Percentiles rank a stretch among this genome's conserved stretches.
These are phyloP conservation scores for Ogataea pini DNA, from an alignment of 805 yeast genomes.

Conservation along the genomic window DNA sequence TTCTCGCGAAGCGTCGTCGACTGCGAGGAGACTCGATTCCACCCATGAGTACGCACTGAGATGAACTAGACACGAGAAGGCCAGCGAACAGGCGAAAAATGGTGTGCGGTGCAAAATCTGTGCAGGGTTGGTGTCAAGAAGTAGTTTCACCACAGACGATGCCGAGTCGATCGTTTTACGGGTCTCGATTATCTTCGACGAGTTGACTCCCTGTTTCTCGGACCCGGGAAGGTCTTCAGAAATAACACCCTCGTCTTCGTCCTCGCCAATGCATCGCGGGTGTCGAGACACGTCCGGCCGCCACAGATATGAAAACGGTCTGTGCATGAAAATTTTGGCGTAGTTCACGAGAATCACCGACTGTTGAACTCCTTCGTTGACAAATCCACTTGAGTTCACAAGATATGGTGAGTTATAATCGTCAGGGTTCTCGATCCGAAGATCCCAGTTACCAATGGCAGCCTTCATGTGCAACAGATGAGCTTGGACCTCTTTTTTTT, in stretches of 20 bases:
- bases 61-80: slow-evolving; percentile 53
- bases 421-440: slow-evolving; percentile 46
- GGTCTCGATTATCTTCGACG: slow-evolving; percentile 51
- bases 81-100: slow-evolving; percentile 52
- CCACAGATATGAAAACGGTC: slow-evolving; percentile 56
- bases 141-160: slow-evolving; percentile 45
- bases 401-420: slow-evolving; percentile 44
- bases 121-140: slow-evolving; percentile 49
- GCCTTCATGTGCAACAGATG: slow-evolving; percentile 44
- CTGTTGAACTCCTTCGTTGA: slow-evolving; percentile 57
- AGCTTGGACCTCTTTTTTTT: slow-evolving; percentile 39
- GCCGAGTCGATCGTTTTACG: slow-evolving; percentile 57
- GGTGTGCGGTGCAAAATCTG: slow-evolving; percentile 49
- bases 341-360: slow-evolving; percentile 48
- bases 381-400: slow-evolving; percentile 43
- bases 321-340: slow-evolving; percentile 55
- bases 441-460: slow-evolving; percentile 51
- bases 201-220: slow-evolving; percentile 38
- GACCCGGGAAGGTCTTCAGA: slow-evolving; percentile 35
- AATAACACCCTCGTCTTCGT: slow-evolving; percentile 30
- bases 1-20: slow-evolving; percentile 14
- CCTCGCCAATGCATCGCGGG: slow-evolving; percentile 39
- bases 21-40: slow-evolving; percentile 37
- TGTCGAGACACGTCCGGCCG: slow-evolving; percentile 46
- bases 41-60: slow-evolving; percentile 56